Percentiles rank a stretch among this genome's conserved stretches.
Evolutionary conservation across 2,329 filamentous ascomycete genomes (phyloP).

Genomic region (Dactylellina leptospora): DNA sequence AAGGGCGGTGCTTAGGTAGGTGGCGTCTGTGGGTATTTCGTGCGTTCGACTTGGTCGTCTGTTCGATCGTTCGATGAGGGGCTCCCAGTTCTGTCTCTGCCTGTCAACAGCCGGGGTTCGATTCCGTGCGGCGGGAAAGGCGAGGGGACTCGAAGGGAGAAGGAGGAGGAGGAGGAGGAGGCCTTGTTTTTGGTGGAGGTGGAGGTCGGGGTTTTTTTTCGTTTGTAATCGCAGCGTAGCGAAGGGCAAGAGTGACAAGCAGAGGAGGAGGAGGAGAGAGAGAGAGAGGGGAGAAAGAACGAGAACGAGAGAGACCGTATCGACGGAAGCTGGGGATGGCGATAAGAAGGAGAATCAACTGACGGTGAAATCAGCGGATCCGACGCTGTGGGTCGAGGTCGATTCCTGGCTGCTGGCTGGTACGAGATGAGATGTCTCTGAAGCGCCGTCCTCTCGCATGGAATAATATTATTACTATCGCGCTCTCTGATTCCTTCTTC

Average conservation of each 20-base stretch:
- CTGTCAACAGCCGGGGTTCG: conserved; percentile 17
- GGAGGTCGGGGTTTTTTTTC: too few species aligned
- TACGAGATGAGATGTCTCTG: background rate
- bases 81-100: too few species aligned
- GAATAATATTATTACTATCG: too few species aligned
- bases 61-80: conserved; percentile 24
- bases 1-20: background rate
- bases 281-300: background rate
- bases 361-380: conserved; percentile 25
- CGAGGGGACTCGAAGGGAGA: background rate
- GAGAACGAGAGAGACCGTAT: conserved; percentile 13
- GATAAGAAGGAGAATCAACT: conserved; percentile 9
- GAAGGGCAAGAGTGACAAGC: too few species aligned
- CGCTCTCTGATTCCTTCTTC: too few species aligned
- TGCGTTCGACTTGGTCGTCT: background rate
- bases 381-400: conserved; percentile 20
- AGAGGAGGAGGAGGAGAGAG: conserved; percentile 1
- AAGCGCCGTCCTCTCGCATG: too few species aligned
- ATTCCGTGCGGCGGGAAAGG: conserved; percentile 11
- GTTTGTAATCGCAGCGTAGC: too few species aligned
- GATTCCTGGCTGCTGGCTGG: background rate
- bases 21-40: background rate
- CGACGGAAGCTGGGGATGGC: background rate
- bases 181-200: too few species aligned
- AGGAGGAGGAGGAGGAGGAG: too few species aligned